phyloP scores from a whole-genome alignment of 108 stramenopile species.

The Fistulifera pelliculosa region DNA sequence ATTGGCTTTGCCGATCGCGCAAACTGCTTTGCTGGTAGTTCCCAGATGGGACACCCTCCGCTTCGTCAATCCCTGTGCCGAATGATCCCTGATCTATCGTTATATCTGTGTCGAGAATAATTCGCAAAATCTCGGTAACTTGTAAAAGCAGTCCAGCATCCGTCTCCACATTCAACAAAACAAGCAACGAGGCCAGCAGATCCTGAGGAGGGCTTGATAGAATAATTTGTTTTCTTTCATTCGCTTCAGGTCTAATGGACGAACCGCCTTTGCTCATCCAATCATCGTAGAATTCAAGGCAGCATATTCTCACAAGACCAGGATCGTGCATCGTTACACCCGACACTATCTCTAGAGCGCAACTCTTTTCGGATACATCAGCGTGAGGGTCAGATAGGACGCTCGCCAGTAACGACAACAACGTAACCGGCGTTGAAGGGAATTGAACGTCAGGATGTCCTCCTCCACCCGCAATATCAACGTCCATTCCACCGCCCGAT shows the following conservation, averaged over 20 bases:
- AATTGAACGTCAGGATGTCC: not conserved
- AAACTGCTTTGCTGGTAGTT: constrained; percentile 11
- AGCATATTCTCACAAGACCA: constrained; percentile 53
- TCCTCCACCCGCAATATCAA: constrained; percentile 1
- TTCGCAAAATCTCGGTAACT: constrained; percentile 71
- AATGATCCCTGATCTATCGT: constrained; percentile 45
- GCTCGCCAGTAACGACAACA: constrained; percentile 55
- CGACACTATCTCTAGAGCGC: constrained; percentile 66
- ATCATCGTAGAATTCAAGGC: constrained; percentile 30
- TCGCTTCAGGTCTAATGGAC: constrained; percentile 42
- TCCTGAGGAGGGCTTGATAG: constrained; percentile 62
- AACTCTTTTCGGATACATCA: constrained; percentile 56
- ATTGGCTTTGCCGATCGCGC: constrained; percentile 24
- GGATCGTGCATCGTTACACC: constrained; percentile 75
- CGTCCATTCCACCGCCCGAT: not conserved
- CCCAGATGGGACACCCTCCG: constrained; percentile 28
- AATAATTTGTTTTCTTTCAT: constrained; percentile 52
- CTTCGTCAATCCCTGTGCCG: constrained; percentile 38
- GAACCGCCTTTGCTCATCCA: not conserved
- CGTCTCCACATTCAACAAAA: constrained; percentile 51
- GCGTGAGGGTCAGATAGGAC: constrained; percentile 59
- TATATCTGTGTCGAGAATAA: constrained; percentile 79
- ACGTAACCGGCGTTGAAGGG: constrained; percentile 25
- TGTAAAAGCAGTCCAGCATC: constrained; percentile 81
- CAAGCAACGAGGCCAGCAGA: constrained; percentile 58